Percentiles rank a stretch among this genome's conserved stretches.
Conservation (phyloP, 768 basidiomycete species). For the Xerocomellus intermedius region DNA sequence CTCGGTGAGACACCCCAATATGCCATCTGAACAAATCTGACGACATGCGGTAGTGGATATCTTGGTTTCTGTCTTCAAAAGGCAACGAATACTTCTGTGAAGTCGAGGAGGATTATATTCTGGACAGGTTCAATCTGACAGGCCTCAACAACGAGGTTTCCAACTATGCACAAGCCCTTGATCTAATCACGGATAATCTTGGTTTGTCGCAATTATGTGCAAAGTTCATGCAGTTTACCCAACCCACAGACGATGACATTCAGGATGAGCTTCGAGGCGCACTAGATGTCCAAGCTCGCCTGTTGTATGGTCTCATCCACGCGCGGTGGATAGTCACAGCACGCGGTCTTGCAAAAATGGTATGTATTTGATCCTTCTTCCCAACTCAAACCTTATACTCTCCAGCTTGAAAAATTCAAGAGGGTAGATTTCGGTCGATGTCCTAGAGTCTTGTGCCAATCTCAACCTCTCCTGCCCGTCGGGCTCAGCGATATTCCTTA, state of each 20-base stretch:
- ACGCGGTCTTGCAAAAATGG: slow-evolving; percentile 94
- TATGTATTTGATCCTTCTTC: slow-evolving; percentile 30
- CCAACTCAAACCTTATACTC: neutral
- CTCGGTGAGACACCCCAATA: slow-evolving; percentile 25
- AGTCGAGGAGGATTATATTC: slow-evolving; percentile 98
- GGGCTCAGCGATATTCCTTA: slow-evolving; percentile 97
- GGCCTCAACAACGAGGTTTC: slow-evolving; percentile 95
- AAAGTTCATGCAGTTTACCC: neutral
- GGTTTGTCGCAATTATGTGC: slow-evolving; percentile 51
- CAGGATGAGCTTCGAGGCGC: slow-evolving; percentile 92
- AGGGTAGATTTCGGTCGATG: slow-evolving; percentile 98
- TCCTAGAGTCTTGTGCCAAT: slow-evolving; percentile 93
- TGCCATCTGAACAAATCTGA: slow-evolving; percentile 17
- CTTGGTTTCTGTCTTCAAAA: slow-evolving; percentile 95
- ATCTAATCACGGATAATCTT: slow-evolving; percentile 93
- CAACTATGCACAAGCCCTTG: slow-evolving; percentile 91
- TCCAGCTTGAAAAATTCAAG: slow-evolving; percentile 93
- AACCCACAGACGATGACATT: slow-evolving; percentile 77
- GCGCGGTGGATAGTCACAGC: slow-evolving; percentile 97
- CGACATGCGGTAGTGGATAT: slow-evolving; percentile 72
- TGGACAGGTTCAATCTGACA: slow-evolving; percentile 97
- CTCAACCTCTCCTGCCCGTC: slow-evolving; percentile 93
- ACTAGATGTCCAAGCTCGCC: slow-evolving; percentile 88
- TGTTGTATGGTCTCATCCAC: slow-evolving; percentile 95
- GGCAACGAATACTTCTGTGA: slow-evolving; percentile 99